These are phyloP conservation scores for Pseudisothecium myosuroides DNA, from an alignment of 225 moss, liverwort and hornwort genomes.

Conservation along the genomic window DNA sequence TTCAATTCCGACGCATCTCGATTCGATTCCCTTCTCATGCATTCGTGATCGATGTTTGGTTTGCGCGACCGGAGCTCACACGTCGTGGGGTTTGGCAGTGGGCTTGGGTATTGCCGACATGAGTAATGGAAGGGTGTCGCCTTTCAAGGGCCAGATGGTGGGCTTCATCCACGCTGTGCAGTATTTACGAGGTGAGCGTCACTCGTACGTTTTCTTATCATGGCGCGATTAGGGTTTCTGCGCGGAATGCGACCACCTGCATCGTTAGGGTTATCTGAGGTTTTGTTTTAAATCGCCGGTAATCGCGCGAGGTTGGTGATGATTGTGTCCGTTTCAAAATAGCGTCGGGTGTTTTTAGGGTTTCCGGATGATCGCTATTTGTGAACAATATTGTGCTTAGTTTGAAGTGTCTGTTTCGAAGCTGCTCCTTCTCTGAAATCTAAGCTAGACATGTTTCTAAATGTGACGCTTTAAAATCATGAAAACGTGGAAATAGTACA, in stretches of 20 bases:
- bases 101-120: slow-evolving; percentile 31
- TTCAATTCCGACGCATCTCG: too few species aligned
- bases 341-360: not conserved
- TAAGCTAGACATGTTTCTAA: not conserved
- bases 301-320: not conserved
- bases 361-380: not conserved
- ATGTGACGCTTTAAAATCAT: not conserved
- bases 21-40: not conserved
- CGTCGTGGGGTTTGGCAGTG: slow-evolving; percentile 8
- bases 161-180: slow-evolving; percentile 45
- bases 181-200: slow-evolving; percentile 28
- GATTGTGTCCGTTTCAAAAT: not conserved
- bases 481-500: not conserved
- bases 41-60: not conserved
- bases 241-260: not conserved
- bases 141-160: slow-evolving; percentile 34
- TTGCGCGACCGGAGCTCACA: not conserved
- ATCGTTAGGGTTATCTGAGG: not conserved
- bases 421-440: not conserved
- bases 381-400: not conserved
- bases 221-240: not conserved
- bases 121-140: slow-evolving; percentile 19
- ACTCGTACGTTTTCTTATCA: not conserved
- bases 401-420: not conserved
- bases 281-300: not conserved